Evolutionary conservation across 2,329 filamentous ascomycete species (phyloP).

Genomic region (Alternaria burnsii): DNA sequence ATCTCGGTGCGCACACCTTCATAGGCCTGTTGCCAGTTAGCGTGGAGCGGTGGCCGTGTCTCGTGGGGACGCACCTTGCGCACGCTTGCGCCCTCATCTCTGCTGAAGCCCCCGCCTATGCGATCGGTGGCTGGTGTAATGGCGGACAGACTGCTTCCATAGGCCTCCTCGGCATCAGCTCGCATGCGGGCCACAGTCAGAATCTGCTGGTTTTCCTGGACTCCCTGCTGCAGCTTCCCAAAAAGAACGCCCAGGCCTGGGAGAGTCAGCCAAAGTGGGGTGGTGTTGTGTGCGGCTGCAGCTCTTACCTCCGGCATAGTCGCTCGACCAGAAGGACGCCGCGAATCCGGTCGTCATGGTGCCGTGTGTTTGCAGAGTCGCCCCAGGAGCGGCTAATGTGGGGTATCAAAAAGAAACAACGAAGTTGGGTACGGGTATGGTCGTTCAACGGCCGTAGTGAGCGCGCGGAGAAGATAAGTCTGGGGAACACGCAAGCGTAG

Average conservation of each 20-base stretch:
- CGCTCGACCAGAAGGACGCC: conserved; percentile 96
- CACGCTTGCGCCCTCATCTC: conserved; percentile 94
- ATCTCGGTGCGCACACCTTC: conserved; percentile 93
- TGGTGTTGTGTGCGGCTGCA: conserved; percentile 36
- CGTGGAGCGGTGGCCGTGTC: background rate
- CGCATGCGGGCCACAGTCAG: conserved; percentile 91
- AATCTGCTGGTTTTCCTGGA: conserved; percentile 93
- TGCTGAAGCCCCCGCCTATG: conserved; percentile 81
- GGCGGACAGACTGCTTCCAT: conserved; percentile 80
- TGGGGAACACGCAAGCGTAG: conserved; percentile 38
- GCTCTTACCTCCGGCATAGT: conserved; percentile 91
- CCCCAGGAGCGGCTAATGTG: conserved; percentile 25
- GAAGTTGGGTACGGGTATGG: conserved; percentile 11
- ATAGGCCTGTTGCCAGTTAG: conserved; percentile 74
- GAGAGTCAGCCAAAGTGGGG: conserved; percentile 34
- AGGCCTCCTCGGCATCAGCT: conserved; percentile 92
- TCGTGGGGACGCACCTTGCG: conserved; percentile 73
- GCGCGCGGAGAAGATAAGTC: conserved; percentile 40
- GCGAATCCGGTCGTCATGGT: conserved; percentile 70
- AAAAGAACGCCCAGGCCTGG: conserved; percentile 88
- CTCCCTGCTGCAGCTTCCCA: conserved; percentile 94
- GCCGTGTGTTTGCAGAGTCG: conserved; percentile 21
- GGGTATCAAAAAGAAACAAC: conserved; percentile 15
- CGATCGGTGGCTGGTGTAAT: conserved; percentile 85
- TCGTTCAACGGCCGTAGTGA: conserved; percentile 28